Evolutionary conservation across 345 rosid species (phyloP), one percentile per base, ranked within the genome.

Genomic region (Gossypium raimondii): DNA sequence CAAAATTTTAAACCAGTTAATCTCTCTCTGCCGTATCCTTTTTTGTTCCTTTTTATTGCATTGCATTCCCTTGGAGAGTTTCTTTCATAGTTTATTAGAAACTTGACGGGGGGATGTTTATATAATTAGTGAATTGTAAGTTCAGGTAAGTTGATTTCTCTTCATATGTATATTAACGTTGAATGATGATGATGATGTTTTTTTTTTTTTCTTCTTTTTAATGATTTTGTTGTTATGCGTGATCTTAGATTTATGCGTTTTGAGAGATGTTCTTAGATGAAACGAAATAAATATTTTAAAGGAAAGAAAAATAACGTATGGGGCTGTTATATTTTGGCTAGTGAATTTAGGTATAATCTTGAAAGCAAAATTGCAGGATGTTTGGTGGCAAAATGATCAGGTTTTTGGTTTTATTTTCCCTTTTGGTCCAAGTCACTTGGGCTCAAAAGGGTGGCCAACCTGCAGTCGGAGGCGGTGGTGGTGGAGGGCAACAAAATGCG

Each of bases 371-470:
- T 20, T 47, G 41, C 86, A 79, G 86, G 83, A 80, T 64, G 51
- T 14, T 57, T 74, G 79, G 70, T 51, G 75, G 34, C 16, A 79
- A 78, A 80, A 87, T 90, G 94, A 79, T 89, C 51, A 80, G 81
- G 88, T 74, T 73, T 70, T 57, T 87, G 78, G 57, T 90, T 52
- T 34, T 89, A 58, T n/a, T 84, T 67, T 79, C 84, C 68, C 17
- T 93, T 66, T 55, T 81, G 76, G 53, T 88, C 76, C 83, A 83
- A 18, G 67, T 82, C 20, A 76, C 82, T 69, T 61, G 71, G 38
- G 87, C 86, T 7, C 56, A 80, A 76, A 20, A 77, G 18, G 24
- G 55, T 9, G 72, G 11, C 2, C 74, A 9, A n/a, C 4, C 70
- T 24, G 56, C 0, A 29, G 80, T 0, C 14, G 52, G 52, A 11